Base-by-base conservation (phyloP, 768 basidiomycete species). In the Trichaptum fuscoviolaceum region DNA sequence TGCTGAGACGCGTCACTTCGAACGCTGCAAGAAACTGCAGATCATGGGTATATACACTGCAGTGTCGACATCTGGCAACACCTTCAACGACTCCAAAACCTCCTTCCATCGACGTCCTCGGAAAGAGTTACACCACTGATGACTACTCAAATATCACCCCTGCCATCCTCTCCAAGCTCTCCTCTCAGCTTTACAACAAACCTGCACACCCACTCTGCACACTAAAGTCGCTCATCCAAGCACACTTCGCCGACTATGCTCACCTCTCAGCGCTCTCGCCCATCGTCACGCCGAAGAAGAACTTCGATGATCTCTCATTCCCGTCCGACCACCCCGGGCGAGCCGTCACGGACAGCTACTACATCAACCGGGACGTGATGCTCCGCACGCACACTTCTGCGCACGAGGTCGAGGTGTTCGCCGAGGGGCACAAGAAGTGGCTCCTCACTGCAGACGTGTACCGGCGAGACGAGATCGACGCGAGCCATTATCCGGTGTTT, bases 351-450 rank as follows among this genome's bases (percentile, higher is more conserved):
- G 97, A 99, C 80, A 93, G 91, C 73, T 99, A 99, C 82, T 99
- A 99, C 78, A 82, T 97, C 74, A 99, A 99, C 80, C 85, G 83
- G 71, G 80, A 87, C 71, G 81, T 90, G 73, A 95, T 99, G 93
- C 86, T 99, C 42, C 90, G 97, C 57, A 99, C 97, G 0, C 97
- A 99, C 75, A 98, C 97, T 0, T 95, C 92, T n/a, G 94, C 97
- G 4, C 97, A 99, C 75, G 96, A 99, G 79, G 92, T 99, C 35
- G 95, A 97, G 67, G 88, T 88, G 7, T 99, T 97, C 76, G 77
- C 84, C 35, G 79, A 81, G 58, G 93, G 93, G 6, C 81, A 89
- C 69, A 87, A 90, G 24, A 84, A 84, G 64, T 99, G 96, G 93
- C 82, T 99, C 35, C 82, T 99, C 25, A 92, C 95, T 9, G 95